Conservation (phyloP, 2,329 filamentous ascomycete genomes). For the Epichloe aotearoae region DNA sequence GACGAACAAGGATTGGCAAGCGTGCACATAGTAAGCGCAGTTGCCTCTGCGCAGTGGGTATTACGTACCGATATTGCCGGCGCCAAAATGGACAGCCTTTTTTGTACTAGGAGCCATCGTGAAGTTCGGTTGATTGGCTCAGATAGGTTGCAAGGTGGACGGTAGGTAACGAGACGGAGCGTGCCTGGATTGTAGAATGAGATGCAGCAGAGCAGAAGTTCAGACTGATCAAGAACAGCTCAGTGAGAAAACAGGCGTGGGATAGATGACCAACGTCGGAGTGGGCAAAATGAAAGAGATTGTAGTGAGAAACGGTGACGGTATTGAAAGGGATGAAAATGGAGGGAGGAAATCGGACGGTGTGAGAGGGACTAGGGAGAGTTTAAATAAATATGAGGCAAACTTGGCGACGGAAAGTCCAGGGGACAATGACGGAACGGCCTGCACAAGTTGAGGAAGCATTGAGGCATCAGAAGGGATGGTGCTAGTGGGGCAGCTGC, state of each 20-base stretch:
- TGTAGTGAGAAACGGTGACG: no score
- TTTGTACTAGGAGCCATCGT: conserved; percentile 31
- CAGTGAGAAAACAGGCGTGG: not conserved
- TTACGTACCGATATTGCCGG: conserved; percentile 62
- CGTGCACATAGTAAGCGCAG: not conserved
- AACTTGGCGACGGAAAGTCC: not conserved
- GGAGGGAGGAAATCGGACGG: not conserved
- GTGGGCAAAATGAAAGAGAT: no score
- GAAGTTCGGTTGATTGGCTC: conserved; percentile 4
- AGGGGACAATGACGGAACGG: conserved; percentile 5
- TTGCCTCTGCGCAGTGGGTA: not conserved
- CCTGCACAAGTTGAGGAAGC: not conserved
- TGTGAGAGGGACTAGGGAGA: not conserved
- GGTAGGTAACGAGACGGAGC: no score
- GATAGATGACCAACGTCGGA: not conserved
- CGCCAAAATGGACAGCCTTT: conserved; percentile 77
- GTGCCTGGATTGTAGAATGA: not conserved
- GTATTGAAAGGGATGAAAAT: not conserved
- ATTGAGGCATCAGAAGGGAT: not conserved
- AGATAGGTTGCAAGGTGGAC: not conserved
- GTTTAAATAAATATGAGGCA: conserved; percentile 3
- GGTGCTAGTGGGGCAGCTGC: not conserved
- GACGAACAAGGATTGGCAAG: not conserved
- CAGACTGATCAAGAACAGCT: no score
- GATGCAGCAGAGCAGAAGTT: no score